These are phyloP conservation scores for Boletus bicolor DNA, from an alignment of 768 basidiomycete genomes.

Conservation along the genomic window DNA sequence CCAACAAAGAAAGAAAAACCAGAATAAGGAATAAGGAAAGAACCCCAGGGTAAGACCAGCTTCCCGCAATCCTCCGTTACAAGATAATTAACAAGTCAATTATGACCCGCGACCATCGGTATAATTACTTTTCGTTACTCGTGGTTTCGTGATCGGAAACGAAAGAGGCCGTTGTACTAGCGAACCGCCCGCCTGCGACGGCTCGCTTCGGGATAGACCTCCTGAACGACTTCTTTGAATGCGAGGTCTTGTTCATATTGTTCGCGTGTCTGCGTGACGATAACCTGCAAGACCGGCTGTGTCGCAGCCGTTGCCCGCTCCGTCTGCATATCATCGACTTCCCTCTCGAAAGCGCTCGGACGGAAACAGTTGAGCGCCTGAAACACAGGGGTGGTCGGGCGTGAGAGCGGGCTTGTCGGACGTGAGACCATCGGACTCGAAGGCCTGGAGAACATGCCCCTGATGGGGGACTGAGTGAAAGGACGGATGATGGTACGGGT, in stretches of 20 bases:
- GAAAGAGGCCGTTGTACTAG: not conserved
- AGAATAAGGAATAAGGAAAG: constrained; percentile 3
- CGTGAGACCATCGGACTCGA: constrained; percentile 30
- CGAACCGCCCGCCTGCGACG: constrained; percentile 15
- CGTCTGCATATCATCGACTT: constrained; percentile 26
- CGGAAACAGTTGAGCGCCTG: constrained; percentile 36
- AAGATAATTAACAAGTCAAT: constrained; percentile 21
- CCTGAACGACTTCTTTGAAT: constrained; percentile 30
- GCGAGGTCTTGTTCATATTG: constrained; percentile 33
- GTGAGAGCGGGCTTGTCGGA: constrained; percentile 23
- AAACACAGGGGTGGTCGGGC: constrained; percentile 22
- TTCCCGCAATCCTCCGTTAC: constrained; percentile 15
- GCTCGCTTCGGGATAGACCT: constrained; percentile 27
- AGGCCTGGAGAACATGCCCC: constrained; percentile 29
- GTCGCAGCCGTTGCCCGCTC: constrained; percentile 12
- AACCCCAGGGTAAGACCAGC: constrained; percentile 17
- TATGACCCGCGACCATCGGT: constrained; percentile 4
- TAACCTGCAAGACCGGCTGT: constrained; percentile 31
- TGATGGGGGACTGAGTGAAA: constrained; percentile 21
- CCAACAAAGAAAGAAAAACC: not conserved
- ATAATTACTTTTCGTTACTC: constrained; percentile 14
- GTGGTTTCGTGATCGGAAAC: not conserved
- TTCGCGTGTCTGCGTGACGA: constrained; percentile 33
- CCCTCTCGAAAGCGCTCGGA: constrained; percentile 31
- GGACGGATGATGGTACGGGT: constrained; percentile 41